Conservation (phyloP, 441 rosid genomes). For the Theobroma grandiflorum region DNA sequence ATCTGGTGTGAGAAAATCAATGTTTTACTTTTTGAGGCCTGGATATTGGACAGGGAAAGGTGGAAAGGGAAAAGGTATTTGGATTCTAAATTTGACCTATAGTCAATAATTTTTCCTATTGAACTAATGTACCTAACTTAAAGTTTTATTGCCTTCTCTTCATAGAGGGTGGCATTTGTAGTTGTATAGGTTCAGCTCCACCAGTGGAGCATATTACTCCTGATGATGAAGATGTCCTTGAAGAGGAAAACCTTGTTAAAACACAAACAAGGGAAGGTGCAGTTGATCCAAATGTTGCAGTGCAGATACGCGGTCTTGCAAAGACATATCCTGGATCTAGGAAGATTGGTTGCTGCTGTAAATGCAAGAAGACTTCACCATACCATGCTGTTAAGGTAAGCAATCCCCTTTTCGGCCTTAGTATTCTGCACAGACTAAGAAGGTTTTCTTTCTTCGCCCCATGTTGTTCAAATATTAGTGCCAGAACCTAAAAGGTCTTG, state of each 20-base stretch:
- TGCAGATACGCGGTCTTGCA: conserved; percentile 84
- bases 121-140: conserved; percentile 29
- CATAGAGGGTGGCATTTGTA: conserved; percentile 88
- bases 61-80: conserved; percentile 71
- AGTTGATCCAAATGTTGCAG: conserved; percentile 69
- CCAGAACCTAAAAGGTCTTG: conserved; percentile 11
- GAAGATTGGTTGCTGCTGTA: conserved; percentile 66
- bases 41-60: conserved; percentile 93
- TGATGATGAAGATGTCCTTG: conserved; percentile 90
- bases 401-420: conserved; percentile 12
- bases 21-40: conserved; percentile 76
- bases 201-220: conserved; percentile 53
- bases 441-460: not conserved
- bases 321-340: conserved; percentile 85
- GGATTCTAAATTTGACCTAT: conserved; percentile 27
- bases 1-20: conserved; percentile 79
- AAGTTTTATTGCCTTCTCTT: conserved; percentile 25
- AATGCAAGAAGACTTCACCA: conserved; percentile 78
- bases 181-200: conserved; percentile 77
- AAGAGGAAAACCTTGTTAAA: conserved; percentile 79
- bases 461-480: not conserved
- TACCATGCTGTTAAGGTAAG: conserved; percentile 88
- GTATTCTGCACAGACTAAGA: conserved; percentile 6
- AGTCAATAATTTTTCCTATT: conserved; percentile 1
- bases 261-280: conserved; percentile 54